These are phyloP conservation scores for Allomyces macrogynus DNA, from an alignment of 192 early-diverging fungal species.

Conservation along the genomic window DNA sequence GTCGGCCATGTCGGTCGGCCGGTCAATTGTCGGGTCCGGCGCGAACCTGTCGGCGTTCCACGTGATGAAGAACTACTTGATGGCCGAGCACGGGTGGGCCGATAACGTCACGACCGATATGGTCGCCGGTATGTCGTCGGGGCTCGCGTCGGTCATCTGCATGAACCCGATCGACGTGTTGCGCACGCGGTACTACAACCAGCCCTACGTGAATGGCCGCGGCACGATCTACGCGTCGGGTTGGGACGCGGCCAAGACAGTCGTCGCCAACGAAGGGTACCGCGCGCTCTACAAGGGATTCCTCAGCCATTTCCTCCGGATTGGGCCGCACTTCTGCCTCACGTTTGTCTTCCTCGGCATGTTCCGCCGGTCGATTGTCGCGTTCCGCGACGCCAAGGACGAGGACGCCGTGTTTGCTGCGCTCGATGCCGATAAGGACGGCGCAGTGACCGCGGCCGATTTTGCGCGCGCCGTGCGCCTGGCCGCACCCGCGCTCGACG, in stretches of 20 bases:
- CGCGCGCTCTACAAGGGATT: conserved; percentile 52
- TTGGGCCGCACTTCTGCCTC: conserved; percentile 56
- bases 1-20: conserved; percentile 36
- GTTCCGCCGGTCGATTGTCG: conserved; percentile 10
- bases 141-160: conserved; percentile 29
- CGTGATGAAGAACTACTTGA: conserved; percentile 44
- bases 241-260: conserved; percentile 24
- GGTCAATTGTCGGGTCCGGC: conserved; percentile 43
- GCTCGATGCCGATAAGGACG: not conserved
- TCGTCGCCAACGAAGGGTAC: conserved; percentile 33
- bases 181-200: conserved; percentile 52
- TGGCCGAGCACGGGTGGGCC: conserved; percentile 28
- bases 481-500: no score
- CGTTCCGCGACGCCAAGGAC: not conserved
- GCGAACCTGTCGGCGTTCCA: conserved; percentile 44
- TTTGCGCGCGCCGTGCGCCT: not conserved
- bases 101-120: conserved; percentile 46
- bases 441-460: not conserved
- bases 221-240: conserved; percentile 24
- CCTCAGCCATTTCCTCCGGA: conserved; percentile 49
- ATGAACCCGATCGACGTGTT: conserved; percentile 35
- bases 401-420: not conserved
- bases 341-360: conserved; percentile 55
- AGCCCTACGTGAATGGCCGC: conserved; percentile 38
- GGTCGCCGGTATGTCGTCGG: conserved; percentile 35